phyloP scores from a whole-genome alignment of 495 filamentous ascomycete species.

The Penicillium tannophilum region DNA sequence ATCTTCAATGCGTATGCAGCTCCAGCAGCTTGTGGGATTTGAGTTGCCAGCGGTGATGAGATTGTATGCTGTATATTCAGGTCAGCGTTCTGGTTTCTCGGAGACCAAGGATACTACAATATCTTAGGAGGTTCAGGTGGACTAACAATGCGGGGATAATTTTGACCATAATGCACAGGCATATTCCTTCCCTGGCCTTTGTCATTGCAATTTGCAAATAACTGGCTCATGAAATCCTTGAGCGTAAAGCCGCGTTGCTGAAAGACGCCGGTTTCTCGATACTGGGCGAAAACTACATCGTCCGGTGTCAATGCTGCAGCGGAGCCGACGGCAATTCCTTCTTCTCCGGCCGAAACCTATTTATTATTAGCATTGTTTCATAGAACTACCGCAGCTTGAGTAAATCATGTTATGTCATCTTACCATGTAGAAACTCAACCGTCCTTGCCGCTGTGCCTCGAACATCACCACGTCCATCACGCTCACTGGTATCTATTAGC shows the following conservation, averaged over 20 bases:
- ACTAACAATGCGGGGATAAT: constrained; percentile 75
- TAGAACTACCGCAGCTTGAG: background rate
- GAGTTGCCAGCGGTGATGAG: constrained; percentile 89
- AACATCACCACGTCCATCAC: constrained; percentile 97
- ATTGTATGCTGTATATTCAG: constrained; percentile 68
- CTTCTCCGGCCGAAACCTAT: constrained; percentile 86
- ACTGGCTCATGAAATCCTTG: constrained; percentile 89
- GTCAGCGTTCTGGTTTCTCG: background rate
- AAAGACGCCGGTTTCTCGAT: constrained; percentile 90
- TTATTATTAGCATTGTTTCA: background rate
- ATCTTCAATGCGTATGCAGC: constrained; percentile 95
- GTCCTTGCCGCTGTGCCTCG: constrained; percentile 78
- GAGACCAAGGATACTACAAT: background rate
- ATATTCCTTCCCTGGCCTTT: constrained; percentile 86
- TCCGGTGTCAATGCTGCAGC: constrained; percentile 77
- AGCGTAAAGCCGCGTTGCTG: constrained; percentile 86
- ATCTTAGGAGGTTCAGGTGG: background rate
- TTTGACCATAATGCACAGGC: constrained; percentile 94
- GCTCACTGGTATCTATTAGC: constrained; percentile 55
- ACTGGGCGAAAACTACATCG: constrained; percentile 93
- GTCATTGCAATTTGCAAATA: constrained; percentile 89
- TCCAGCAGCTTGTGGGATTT: constrained; percentile 92
- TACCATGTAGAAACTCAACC: constrained; percentile 96
- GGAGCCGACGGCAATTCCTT: constrained; percentile 87
- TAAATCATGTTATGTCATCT: background rate